Conservation (phyloP, 768 basidiomycete genomes). For the Tubosaeta sp. region DNA sequence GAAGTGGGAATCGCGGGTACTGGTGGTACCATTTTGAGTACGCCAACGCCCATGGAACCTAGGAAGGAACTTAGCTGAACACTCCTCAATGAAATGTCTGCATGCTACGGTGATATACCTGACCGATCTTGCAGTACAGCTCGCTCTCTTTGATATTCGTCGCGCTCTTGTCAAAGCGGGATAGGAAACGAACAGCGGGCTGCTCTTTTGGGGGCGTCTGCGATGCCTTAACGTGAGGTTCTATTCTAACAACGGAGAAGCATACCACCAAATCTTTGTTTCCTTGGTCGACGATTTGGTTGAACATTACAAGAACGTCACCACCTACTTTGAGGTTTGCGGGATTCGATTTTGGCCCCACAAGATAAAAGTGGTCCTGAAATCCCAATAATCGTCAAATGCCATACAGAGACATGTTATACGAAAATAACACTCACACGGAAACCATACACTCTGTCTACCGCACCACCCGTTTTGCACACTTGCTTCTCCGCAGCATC, state of each 20-base stretch:
- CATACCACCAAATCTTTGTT: constrained; percentile 39
- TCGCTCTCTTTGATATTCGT: constrained; percentile 56
- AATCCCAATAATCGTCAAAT: not conserved
- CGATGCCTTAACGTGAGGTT: not conserved
- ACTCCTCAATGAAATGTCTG: not conserved
- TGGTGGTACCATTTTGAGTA: constrained; percentile 60
- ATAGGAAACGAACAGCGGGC: constrained; percentile 45
- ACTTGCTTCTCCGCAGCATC: constrained; percentile 44
- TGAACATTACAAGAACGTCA: constrained; percentile 41
- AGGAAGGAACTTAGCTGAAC: not conserved
- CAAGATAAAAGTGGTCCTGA: constrained; percentile 50
- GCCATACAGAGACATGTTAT: no score
- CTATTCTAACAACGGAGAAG: not conserved
- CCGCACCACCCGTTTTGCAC: constrained; percentile 29
- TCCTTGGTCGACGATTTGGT: constrained; percentile 42
- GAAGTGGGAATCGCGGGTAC: constrained; percentile 48
- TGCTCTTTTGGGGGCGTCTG: constrained; percentile 30
- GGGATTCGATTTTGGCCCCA: constrained; percentile 46
- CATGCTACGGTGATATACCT: constrained; percentile 26
- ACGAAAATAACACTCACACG: constrained; percentile 30
- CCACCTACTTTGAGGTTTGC: constrained; percentile 35
- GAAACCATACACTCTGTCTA: constrained; percentile 40
- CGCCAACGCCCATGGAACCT: constrained; percentile 52
- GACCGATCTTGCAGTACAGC: constrained; percentile 47
- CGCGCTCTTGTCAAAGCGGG: constrained; percentile 55